A percentile compares a stretch with the other conserved stretches of the same genome.
Evolutionary conservation across 2,329 filamentous ascomycete genomes (phyloP).

Genomic region (Xylaria hypoxylon): DNA sequence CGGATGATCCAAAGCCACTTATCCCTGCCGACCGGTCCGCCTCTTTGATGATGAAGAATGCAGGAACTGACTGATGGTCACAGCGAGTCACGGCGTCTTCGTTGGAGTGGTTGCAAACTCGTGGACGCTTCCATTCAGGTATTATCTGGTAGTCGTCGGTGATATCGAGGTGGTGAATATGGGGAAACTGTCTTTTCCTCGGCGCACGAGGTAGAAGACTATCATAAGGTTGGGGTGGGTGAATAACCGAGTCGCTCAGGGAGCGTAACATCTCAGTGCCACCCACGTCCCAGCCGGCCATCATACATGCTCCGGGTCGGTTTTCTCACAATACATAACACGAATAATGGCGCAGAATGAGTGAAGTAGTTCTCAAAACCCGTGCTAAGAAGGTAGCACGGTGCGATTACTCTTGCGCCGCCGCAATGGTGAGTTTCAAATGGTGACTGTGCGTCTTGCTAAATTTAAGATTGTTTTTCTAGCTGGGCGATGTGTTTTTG

Average conservation of each 20-base stretch:
- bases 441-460: slow-evolving; percentile 8
- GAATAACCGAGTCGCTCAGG: slow-evolving; percentile 50
- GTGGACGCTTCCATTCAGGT: slow-evolving; percentile 51
- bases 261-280: slow-evolving; percentile 52
- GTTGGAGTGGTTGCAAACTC: slow-evolving; percentile 39
- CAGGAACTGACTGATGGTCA: slow-evolving; percentile 41
- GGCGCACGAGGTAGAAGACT: slow-evolving; percentile 49
- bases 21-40: slow-evolving; percentile 39
- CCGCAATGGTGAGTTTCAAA: slow-evolving; percentile 11
- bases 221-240: slow-evolving; percentile 36
- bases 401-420: slow-evolving; percentile 4
- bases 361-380: slow-evolving; percentile 29
- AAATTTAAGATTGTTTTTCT: neutral
- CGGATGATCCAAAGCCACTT: slow-evolving; percentile 38
- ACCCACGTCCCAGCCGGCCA: slow-evolving; percentile 51
- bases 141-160: slow-evolving; percentile 53
- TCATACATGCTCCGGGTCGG: slow-evolving; percentile 51
- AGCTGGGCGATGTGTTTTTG: slow-evolving; percentile 8
- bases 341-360: slow-evolving; percentile 16
- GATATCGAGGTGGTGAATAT: slow-evolving; percentile 50
- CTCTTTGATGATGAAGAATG: slow-evolving; percentile 53
- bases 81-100: slow-evolving; percentile 37
- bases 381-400: neutral
- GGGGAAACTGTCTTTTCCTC: slow-evolving; percentile 56
- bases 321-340: slow-evolving; percentile 33